These are phyloP conservation scores for Pontederia paniculata DNA, from an alignment of 176 grass and related monocot species.

Conservation along the genomic window DNA sequence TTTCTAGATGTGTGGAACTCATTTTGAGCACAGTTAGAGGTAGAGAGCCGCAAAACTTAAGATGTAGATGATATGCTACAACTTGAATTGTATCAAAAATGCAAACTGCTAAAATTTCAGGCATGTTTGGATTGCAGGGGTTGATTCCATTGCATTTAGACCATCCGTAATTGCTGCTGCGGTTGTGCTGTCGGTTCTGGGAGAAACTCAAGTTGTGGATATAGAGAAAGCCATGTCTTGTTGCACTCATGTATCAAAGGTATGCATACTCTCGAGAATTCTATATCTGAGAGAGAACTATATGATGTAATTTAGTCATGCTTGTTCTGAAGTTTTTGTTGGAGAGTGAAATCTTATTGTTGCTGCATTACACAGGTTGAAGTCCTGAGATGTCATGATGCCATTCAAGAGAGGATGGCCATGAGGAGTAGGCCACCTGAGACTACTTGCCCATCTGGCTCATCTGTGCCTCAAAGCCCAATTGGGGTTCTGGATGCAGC, in stretches of 20 bases:
- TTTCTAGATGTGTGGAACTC: constrained; percentile 52
- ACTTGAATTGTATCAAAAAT: too few relatives aligned
- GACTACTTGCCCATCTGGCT: constrained; percentile 29
- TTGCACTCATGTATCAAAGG: constrained; percentile 55
- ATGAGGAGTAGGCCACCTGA: constrained; percentile 38
- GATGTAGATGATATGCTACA: too few relatives aligned
- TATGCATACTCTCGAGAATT: constrained; percentile 12
- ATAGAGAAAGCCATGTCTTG: constrained; percentile 27
- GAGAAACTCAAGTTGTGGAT: constrained; percentile 25
- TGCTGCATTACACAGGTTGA: constrained; percentile 32
- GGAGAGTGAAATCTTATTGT: constrained; percentile 4
- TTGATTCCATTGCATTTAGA: constrained; percentile 43
- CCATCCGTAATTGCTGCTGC: constrained; percentile 67
- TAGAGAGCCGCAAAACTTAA: constrained; percentile 6
- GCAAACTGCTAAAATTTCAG: constrained; percentile 5
- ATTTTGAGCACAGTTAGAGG: constrained; percentile 64
- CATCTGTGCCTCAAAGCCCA: constrained; percentile 63
- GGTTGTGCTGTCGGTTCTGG: constrained; percentile 22
- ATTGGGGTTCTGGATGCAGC: constrained; percentile 76
- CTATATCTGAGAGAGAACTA: not conserved
- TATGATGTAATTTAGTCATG: not conserved
- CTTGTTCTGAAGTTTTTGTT: not conserved
- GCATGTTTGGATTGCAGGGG: constrained; percentile 25
- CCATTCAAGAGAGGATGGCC: constrained; percentile 62
- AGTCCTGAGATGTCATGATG: constrained; percentile 56